Base-by-base conservation (phyloP, 805 yeast genomes). In the Zygoascus biomembranicola region DNA sequence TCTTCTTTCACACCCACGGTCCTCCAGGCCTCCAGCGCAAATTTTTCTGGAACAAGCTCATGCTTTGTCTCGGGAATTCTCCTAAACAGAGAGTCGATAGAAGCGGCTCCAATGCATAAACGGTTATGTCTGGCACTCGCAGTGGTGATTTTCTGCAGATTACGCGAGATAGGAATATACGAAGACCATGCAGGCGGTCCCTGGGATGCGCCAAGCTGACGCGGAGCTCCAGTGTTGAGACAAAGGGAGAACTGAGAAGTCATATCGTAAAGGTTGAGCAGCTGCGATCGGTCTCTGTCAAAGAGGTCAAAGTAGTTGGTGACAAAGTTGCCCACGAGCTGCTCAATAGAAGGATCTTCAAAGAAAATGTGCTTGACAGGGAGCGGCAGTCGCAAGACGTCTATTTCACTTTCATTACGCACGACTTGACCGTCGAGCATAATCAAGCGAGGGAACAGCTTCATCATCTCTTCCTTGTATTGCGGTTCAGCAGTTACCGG, bases 221-320 rank as follows among this genome's bases (percentile, higher is more conserved):
- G 74, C 8, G 95, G 92, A 46, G 85, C 84, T 0, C 82, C 72
- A 0, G 87, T 73, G 69, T 89, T 95, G 20, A 84, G 81, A 56
- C 87, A 85, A 52, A 85, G 66, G 0, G 97, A 90, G 62, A 94
- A 92, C 64, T 85, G 87, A 0, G 97, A 88, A 62, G 84, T 85
- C 48, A 79, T 78, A 51, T 94, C 88, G 66, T 94, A 94, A 32
- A 94, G 72, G 44, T 78, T 76, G 67, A 85, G 66, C 49, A 94
- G 73, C 53, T 84, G 90, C 9, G 75, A 63, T 55, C 99, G 73
- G 63, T 87, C 82, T 5, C 77, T 62, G 70, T 94, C 99, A 95
- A 96, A 94, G 49, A 85, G 71, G 52, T 82, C 81, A 55, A 87
- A 73, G 68, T 79, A 94, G 59, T 87, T 85, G 31, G 88, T 69